A percentile compares a stretch with the other conserved stretches of the same genome.
phyloP scores from a whole-genome alignment of 495 filamentous ascomycete genomes.

The Beverwykella pulmonaria region DNA sequence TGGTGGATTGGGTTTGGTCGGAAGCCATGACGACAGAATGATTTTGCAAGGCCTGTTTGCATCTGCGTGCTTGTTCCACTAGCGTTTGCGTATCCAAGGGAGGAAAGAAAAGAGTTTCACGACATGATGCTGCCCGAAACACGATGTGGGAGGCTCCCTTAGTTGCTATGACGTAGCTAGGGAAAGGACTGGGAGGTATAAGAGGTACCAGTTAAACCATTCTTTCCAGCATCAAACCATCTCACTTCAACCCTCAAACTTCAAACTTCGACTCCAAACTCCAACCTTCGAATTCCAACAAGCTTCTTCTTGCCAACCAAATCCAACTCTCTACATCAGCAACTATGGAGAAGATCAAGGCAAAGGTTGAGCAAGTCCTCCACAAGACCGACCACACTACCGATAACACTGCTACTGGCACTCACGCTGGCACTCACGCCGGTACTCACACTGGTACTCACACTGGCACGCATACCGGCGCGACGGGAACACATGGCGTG shows the following conservation, averaged over 20 bases:
- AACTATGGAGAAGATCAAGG: slow-evolving; percentile 36
- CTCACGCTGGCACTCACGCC: slow-evolving; percentile 20
- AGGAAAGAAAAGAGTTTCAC: neutral
- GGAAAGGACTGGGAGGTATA: neutral
- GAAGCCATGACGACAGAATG: neutral
- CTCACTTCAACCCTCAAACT: no score
- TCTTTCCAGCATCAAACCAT: no score
- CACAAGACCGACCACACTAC: slow-evolving; percentile 17
- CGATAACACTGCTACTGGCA: slow-evolving; percentile 13
- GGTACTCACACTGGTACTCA: slow-evolving; percentile 9
- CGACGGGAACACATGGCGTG: slow-evolving; percentile 7
- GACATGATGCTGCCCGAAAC: neutral
- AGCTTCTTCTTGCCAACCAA: neutral
- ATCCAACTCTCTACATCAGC: slow-evolving; percentile 10
- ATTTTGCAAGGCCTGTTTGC: neutral
- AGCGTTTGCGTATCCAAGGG: neutral
- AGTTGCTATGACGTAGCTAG: slow-evolving; percentile 6
- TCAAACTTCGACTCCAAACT: neutral
- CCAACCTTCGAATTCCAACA: neutral
- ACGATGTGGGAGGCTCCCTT: neutral
- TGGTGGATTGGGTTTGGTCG: neutral
- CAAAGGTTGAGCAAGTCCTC: slow-evolving; percentile 34
- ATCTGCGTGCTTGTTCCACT: neutral
- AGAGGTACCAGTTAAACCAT: neutral
- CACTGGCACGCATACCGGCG: slow-evolving; percentile 27